Conservation (phyloP, 1,139 yeast genomes). For the Nakaseomyces nivariensis region DNA sequence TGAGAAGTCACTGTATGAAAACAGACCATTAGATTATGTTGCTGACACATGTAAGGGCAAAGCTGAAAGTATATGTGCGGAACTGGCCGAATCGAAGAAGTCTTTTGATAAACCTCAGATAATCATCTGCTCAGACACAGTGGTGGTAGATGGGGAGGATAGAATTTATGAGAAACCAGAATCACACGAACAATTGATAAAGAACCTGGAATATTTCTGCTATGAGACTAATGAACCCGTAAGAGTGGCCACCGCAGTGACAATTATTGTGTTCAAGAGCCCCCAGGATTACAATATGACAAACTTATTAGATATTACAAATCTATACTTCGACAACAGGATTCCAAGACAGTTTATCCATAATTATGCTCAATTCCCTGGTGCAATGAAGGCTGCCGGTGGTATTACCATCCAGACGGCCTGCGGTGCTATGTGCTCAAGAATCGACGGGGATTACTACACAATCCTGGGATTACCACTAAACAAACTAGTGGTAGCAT, state of each 20-base stretch:
- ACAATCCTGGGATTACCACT: constrained; percentile 90
- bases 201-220: constrained; percentile 37
- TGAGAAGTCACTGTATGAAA: constrained; percentile 37
- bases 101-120: constrained; percentile 10
- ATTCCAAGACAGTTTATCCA: constrained; percentile 45
- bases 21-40: constrained; percentile 46
- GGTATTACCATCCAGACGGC: constrained; percentile 79
- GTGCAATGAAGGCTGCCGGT: constrained; percentile 80
- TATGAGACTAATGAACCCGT: constrained; percentile 35
- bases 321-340: constrained; percentile 38
- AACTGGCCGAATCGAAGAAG: constrained; percentile 20
- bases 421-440: constrained; percentile 55
- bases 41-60: constrained; percentile 59
- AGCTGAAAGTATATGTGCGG: constrained; percentile 45
- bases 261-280: constrained; percentile 20
- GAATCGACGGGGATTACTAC: constrained; percentile 68
- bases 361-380: constrained; percentile 57
- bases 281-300: constrained; percentile 16
- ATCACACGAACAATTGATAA: constrained; percentile 41
- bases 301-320: constrained; percentile 35
- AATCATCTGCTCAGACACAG: constrained; percentile 69
- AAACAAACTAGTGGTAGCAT: constrained; percentile 37
- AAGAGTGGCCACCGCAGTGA: constrained; percentile 61
- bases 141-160: constrained; percentile 58
- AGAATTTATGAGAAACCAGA: constrained; percentile 70